A percentile compares a stretch with the other conserved stretches of the same genome.
These are phyloP conservation scores for Ophiostoma montium DNA, from an alignment of 2,329 filamentous ascomycete genomes.

Conservation along the genomic window DNA sequence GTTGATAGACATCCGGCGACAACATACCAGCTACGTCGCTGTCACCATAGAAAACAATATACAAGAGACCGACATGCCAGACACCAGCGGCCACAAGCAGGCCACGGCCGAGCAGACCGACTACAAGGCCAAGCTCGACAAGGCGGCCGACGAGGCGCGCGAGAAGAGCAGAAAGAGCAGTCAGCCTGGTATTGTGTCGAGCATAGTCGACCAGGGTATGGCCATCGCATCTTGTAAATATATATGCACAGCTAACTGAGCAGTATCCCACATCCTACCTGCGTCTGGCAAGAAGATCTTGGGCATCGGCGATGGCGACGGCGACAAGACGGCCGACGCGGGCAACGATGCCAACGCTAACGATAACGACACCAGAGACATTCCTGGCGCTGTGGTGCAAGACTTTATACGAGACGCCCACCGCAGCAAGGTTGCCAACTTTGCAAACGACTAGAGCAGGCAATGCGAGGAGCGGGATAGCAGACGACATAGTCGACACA, in stretches of 20 bases:
- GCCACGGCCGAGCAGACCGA: not conserved
- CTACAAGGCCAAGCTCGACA: conserved; percentile 32
- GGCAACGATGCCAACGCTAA: conserved; percentile 20
- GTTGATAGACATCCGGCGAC: too few species aligned
- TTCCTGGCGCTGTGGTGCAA: conserved; percentile 34
- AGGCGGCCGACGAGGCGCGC: conserved; percentile 24
- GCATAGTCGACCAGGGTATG: conserved; percentile 29
- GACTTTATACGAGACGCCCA: conserved; percentile 40
- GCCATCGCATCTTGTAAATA: not conserved
- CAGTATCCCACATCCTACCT: conserved; percentile 27
- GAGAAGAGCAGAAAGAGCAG: conserved; percentile 6
- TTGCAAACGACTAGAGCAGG: not conserved
- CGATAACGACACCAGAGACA: conserved; percentile 26
- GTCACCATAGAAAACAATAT: not conserved
- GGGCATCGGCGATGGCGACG: conserved; percentile 15
- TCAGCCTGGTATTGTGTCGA: conserved; percentile 14
- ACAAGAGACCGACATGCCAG: not conserved
- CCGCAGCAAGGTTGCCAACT: conserved; percentile 20
- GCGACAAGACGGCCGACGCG: conserved; percentile 7
- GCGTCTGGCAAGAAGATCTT: conserved; percentile 26
- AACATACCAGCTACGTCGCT: too few species aligned
- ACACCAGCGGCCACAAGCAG: not conserved
- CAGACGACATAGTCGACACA: too few species aligned
- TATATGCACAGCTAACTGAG: not conserved
- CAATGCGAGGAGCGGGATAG: too few species aligned